phyloP scores from a whole-genome alignment of 805 yeast genomes.

The Debaryomyces castellii region DNA sequence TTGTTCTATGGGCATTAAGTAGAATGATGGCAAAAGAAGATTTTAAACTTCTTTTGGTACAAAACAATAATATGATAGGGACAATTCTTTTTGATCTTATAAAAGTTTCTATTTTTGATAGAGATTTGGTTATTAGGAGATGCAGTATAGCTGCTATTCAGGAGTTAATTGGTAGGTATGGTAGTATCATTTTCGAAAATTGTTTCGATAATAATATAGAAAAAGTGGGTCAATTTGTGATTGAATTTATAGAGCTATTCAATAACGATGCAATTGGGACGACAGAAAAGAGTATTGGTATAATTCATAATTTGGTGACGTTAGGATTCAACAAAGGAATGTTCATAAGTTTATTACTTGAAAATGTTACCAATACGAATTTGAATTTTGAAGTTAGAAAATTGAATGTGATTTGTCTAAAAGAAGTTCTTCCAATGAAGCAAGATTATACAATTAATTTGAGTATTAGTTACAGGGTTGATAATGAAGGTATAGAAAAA shows the following conservation, averaged over 20 bases:
- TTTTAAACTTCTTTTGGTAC: slow-evolving; percentile 6
- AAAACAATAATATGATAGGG: slow-evolving; percentile 15
- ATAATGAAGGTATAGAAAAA: neutral
- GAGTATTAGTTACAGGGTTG: neutral
- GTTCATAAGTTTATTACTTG: slow-evolving; percentile 31
- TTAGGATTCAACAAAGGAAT: slow-evolving; percentile 24
- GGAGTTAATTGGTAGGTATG: slow-evolving; percentile 79
- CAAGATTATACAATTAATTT: neutral
- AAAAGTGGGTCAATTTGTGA: slow-evolving; percentile 32
- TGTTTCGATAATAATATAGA: slow-evolving; percentile 9
- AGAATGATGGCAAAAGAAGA: slow-evolving; percentile 31
- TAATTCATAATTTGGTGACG: slow-evolving; percentile 15
- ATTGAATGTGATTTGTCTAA: slow-evolving; percentile 40
- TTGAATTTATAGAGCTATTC: slow-evolving; percentile 58
- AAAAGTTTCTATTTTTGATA: slow-evolving; percentile 62
- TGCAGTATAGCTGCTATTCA: slow-evolving; percentile 88
- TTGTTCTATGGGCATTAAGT: slow-evolving; percentile 76
- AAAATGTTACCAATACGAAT: slow-evolving; percentile 35
- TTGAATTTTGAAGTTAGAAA: slow-evolving; percentile 35
- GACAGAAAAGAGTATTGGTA: slow-evolving; percentile 13
- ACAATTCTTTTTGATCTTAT: slow-evolving; percentile 39
- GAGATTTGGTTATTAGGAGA: slow-evolving; percentile 70
- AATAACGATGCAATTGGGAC: slow-evolving; percentile 40
- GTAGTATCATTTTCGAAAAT: slow-evolving; percentile 34
- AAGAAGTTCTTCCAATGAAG: neutral